Evolutionary conservation across 228 moss, liverwort and hornwort genomes (phyloP), one percentile per base, ranked within the genome.

Genomic region (Sphagnum magellanicum): DNA sequence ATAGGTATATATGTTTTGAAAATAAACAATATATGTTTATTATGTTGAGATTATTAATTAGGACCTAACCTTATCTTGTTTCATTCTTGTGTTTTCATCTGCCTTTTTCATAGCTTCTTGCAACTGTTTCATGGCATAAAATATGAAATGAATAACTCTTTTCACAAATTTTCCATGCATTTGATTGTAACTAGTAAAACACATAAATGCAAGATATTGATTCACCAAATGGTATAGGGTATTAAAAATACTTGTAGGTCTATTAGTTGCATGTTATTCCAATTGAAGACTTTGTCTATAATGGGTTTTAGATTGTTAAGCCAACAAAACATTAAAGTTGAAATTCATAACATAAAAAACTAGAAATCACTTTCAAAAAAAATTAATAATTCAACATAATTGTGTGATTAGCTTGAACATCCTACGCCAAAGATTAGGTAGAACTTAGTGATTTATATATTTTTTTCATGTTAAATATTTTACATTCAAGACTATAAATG

Each of bases 31-130:
- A 55, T 3, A 1, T 55, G n/a, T 1, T 8, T 57, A 68, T 50
- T 8, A 16, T 0, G 1, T 63, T 5, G 55, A 8, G 8, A 55
- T 48, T 47, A 48, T 47, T 6, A 6, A 49, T 11, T 48, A 61
- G 66, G n/a, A 51, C 52, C 69, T 70, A 12, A 92, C 95, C 89
- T 95, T 95, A 62, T 95, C 92, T 71, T 95, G 92, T 74, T 92
- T 88, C 69, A 90, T 72, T 79, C 89, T 90, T 8, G 89, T 84
- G 73, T 92, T 88, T 65, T 78, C 88, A 69, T 95, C 92, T 17
- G 90, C 95, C 78, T 51, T 84, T 70, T 84, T 95, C 6, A 90
- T 84, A 51, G 90, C 90, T 73, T 95, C 95, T 90, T 95, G 95
- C 78, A 88, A 82, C 94, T 94, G 74, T 51, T 53, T 8, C 9